Base-by-base conservation (phyloP, 1,139 yeast genomes). In the Blastobotrys raffinosifermentans region DNA sequence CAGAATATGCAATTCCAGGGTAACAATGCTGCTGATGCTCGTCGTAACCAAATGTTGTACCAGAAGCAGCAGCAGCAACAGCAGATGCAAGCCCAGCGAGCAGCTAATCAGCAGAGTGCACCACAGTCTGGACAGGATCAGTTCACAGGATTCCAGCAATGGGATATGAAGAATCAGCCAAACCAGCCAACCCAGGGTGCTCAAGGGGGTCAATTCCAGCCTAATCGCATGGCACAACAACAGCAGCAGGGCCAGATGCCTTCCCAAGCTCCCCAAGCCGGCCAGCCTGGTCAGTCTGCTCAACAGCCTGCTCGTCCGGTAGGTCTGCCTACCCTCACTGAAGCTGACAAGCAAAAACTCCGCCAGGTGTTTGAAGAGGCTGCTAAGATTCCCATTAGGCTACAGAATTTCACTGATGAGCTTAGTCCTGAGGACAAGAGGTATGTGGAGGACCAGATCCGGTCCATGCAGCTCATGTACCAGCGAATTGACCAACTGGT, bases 401-500 rank as follows among this genome's bases (percentile, higher is more conserved):
- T 84, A 44, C 75, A 77, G 40, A 84, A 85, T 53, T 70, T 80
- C 29, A 79, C 91, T 0, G 67, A 66, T 45, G 61, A 70, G 38
- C 66, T 84, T 40, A 64, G 80, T 0, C 75, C 71, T 16, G 78
- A 75, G 29, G 89, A 84, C 45, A 82, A 80, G 58, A 70, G 67
- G 23, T 67, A 70, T 32, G 83, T 84, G 16, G 68, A 76, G 35
- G 77, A 78, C 19, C 67, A 74, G 29, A 70, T 80, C 55, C 72
- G 69, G 38, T 64, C 69, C 35, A 72, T 80, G 36, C 72, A 78
- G 23, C 85, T 78, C 46, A 72, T 80, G 46, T 78, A 77, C 57
- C 69, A 77, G 32, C 72, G 79, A 48, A 82, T 82, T 16, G 94
- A 85, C 54, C 79, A 79, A 45, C 69, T 85, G 34, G 77, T 84